These are phyloP conservation scores for Leccinum fallax DNA, from an alignment of 1,284 basidiomycete genomes.

Conservation along the genomic window DNA sequence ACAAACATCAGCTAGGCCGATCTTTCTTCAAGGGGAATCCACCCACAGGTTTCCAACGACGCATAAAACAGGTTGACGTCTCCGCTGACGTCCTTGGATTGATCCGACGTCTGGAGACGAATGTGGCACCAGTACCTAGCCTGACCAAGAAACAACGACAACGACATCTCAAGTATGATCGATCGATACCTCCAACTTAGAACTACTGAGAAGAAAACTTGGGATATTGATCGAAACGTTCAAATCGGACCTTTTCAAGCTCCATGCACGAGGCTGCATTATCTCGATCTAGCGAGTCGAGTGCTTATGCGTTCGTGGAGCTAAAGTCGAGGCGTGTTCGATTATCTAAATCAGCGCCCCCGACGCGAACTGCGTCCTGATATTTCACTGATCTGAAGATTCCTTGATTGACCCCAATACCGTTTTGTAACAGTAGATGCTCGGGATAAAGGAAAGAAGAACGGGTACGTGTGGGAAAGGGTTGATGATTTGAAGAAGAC, in stretches of 20 bases:
- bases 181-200: neutral
- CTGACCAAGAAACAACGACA: neutral
- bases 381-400: neutral
- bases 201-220: neutral
- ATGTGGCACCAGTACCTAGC: neutral
- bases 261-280: neutral
- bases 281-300: neutral
- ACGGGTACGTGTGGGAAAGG: neutral
- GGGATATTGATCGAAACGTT: neutral
- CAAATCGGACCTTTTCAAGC: neutral
- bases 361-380: neutral
- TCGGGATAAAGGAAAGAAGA: neutral
- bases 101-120: neutral
- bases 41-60: neutral
- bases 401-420: neutral
- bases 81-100: neutral
- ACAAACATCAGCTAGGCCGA: neutral
- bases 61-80: neutral
- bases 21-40: neutral
- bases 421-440: neutral
- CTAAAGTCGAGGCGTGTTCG: neutral
- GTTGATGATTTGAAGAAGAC: neutral
- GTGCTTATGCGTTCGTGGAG: neutral
- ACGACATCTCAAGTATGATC: neutral
- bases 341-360: neutral